Evolutionary conservation across 2,329 filamentous ascomycete genomes (phyloP), one percentile per base, ranked within the genome.

Genomic region (Orbilia javanica): DNA sequence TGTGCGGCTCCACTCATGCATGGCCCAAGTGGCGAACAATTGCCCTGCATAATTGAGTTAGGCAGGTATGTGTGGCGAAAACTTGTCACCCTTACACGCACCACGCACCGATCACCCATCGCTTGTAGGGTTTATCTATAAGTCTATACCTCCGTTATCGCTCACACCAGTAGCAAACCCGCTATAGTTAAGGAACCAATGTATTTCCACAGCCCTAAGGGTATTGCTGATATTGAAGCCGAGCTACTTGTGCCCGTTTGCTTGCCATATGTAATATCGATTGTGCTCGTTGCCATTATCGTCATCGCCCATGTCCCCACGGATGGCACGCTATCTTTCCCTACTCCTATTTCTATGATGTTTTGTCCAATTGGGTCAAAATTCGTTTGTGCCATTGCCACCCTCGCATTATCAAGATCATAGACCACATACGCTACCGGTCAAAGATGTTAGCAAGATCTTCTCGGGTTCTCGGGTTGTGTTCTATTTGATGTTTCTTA

Each of bases 341-440:
- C 88, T 6, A 83, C 84, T 25, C 83, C 83, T 66, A 91, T 90
- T 83, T 90, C 88, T 29, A 86, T 79, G 7, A 91, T 83, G 65
- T 85, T 85, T 4, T 85, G 85, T 4, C 80, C 73, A 0, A 86
- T 86, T 1, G 87, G 84, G 81, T 91, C 88, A 83, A 89, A 90
- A 62, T 86, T 87, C 15, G 90, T 90, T 83, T 91, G 89, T 0
- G 91, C 92, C 42, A 93, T 84, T 0, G 89, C 90, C 79, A 93
- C 90, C 84, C 91, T 86, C 82, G 92, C 89, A 83, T 92, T 92
- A 22, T 86, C 88, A n/a, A 93, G 85, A 82, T 93, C 91, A 82
- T 92, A 93, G 6, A 94, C 91, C 7, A 93, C 88, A 80, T 94
- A 94, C 0, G 91, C 91, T 57, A 89, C 91, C 52, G 8, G 22